Evolutionary conservation across 106 monocot genomes (phyloP).

Genomic region (Dioscorea zingiberensis): DNA sequence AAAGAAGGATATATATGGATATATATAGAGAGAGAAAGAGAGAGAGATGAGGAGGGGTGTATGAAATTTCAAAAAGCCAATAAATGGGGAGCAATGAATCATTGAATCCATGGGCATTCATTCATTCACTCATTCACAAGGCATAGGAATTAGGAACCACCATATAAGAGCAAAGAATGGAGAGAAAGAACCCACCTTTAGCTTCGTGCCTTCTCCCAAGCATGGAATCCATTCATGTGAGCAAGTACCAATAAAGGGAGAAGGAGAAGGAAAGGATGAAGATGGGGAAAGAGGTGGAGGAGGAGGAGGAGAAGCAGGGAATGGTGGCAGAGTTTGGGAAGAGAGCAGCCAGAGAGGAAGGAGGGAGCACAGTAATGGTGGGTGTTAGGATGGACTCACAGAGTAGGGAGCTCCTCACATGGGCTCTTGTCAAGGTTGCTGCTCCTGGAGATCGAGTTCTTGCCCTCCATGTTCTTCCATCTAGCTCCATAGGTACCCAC

Average conservation of each 20-base stretch:
- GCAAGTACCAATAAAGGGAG: background rate
- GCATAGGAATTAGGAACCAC: too few species aligned
- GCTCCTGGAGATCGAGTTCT: constrained; percentile 57
- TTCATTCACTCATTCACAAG: too few species aligned
- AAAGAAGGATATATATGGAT: too few species aligned
- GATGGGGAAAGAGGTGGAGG: background rate
- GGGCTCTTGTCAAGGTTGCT: constrained; percentile 80
- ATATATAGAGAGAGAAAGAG: constrained; percentile 5
- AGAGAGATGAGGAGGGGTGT: background rate
- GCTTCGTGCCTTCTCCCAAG: background rate
- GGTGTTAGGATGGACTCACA: constrained; percentile 51
- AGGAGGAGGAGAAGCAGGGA: background rate
- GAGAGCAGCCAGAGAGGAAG: background rate
- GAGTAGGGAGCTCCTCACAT: constrained; percentile 72
- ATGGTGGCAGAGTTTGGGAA: background rate
- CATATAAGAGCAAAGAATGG: background rate
- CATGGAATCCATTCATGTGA: constrained; percentile 2
- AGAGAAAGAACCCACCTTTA: background rate
- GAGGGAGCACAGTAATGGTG: constrained; percentile 42
- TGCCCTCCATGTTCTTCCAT: constrained; percentile 63
- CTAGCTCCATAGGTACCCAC: background rate
- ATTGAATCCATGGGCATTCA: too few species aligned
- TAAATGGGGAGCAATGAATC: background rate
- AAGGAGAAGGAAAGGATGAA: background rate
- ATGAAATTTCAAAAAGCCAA: background rate